phyloP scores from a whole-genome alignment of 208 protist genomes.

The Acanthamoeba sp. region DNA sequence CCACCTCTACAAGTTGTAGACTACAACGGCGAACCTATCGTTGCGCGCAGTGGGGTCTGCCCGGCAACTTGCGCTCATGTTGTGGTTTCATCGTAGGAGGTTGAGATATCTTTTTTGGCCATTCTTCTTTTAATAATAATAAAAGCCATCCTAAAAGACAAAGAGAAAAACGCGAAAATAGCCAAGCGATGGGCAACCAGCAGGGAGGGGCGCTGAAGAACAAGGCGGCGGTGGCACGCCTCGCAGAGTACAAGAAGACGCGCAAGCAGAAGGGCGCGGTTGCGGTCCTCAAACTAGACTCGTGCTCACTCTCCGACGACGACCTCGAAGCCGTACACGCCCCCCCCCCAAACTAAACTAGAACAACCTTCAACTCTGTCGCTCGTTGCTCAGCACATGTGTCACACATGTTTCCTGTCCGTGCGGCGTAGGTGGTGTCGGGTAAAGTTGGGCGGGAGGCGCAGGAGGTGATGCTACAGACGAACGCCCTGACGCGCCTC shows the following conservation, averaged over 20 bases:
- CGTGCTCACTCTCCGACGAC: neutral
- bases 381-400: no score
- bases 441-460: neutral
- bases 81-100: no score
- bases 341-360: neutral
- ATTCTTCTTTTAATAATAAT: no score
- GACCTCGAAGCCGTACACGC: neutral
- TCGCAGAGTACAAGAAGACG: neutral
- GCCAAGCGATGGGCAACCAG: neutral
- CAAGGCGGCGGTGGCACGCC: neutral
- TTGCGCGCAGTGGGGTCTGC: no score
- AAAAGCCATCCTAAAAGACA: neutral
- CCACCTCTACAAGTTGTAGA: no score
- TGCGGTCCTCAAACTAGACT: neutral
- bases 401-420: no score
- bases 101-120: no score
- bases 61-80: no score
- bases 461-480: conserved; percentile 7
- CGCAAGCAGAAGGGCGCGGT: neutral
- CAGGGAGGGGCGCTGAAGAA: neutral
- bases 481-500: neutral
- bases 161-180: neutral
- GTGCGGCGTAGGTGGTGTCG: neutral
- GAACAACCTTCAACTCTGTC: neutral
- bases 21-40: no score